Conservation (phyloP, 225 moss, liverwort and hornwort species). For the Lunularia cruciata region DNA sequence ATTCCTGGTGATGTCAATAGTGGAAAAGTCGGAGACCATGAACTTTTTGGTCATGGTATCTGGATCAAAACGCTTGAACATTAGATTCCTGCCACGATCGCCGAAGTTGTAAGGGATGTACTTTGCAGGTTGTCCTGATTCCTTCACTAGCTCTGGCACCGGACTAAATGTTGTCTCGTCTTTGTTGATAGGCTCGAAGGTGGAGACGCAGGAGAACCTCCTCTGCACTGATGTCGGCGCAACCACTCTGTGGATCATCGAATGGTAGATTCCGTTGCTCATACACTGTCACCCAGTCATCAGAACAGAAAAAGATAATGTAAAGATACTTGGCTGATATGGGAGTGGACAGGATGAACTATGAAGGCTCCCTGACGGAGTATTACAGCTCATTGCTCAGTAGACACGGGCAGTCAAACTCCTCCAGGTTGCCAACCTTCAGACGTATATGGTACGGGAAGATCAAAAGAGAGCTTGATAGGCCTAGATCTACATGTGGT, state of each 20-base stretch:
- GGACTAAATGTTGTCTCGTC: background rate
- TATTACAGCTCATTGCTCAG: no score
- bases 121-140: constrained; percentile 13
- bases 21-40: constrained; percentile 14
- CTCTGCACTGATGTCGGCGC: background rate
- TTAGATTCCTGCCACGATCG: background rate
- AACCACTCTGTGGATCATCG: constrained; percentile 14
- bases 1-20: background rate
- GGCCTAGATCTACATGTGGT: no score
- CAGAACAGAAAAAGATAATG: no score
- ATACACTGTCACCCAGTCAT: constrained; percentile 22
- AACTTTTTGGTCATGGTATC: constrained; percentile 25
- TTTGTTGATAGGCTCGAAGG: constrained; percentile 15
- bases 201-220: constrained; percentile 24
- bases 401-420: no score
- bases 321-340: no score
- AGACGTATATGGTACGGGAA: no score
- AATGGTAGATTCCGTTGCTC: constrained; percentile 25
- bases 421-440: no score
- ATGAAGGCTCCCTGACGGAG: no score
- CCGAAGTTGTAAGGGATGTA: constrained; percentile 18
- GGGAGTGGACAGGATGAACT: no score
- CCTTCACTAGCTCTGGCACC: constrained; percentile 24
- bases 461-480: no score
- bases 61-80: constrained; percentile 11